phyloP scores from a whole-genome alignment of 805 yeast species.

The Starmerella vaccinii region DNA sequence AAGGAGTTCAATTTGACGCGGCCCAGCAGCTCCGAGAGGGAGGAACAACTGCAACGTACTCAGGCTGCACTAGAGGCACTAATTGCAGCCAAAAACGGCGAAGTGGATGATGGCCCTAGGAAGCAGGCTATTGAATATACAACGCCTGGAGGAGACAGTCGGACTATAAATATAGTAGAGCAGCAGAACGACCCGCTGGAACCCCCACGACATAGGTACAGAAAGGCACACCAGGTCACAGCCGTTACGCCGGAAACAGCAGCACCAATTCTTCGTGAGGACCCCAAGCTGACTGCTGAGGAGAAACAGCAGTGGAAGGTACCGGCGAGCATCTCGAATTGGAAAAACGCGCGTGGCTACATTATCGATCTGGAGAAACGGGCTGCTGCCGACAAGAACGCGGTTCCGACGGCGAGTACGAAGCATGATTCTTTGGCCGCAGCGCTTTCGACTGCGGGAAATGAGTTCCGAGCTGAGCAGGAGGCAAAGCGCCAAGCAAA shows the following conservation, averaged over 20 bases:
- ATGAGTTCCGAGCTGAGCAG: conserved; percentile 40
- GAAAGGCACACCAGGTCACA: conserved; percentile 2
- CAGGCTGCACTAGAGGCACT: conserved; percentile 44
- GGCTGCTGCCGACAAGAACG: conserved; percentile 37
- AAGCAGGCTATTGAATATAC: conserved; percentile 38
- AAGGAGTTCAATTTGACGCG: conserved; percentile 30
- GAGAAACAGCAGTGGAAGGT: conserved; percentile 76
- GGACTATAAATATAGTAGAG: conserved; percentile 57
- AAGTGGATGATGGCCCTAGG: not conserved
- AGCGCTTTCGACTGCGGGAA: conserved; percentile 64
- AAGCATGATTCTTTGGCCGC: conserved; percentile 54
- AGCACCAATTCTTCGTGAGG: conserved; percentile 46
- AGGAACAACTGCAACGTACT: conserved; percentile 45
- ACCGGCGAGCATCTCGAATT: conserved; percentile 84
- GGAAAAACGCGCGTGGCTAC: conserved; percentile 91
- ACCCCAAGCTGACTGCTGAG: conserved; percentile 49
- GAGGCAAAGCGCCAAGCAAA: conserved; percentile 29
- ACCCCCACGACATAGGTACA: conserved; percentile 69
- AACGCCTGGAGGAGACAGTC: conserved; percentile 31
- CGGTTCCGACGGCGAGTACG: conserved; percentile 35
- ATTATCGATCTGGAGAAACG: conserved; percentile 74
- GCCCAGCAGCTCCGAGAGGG: conserved; percentile 41
- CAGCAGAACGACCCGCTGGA: conserved; percentile 72
- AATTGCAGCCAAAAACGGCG: conserved; percentile 28
- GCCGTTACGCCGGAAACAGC: conserved; percentile 1